These are phyloP conservation scores for Acer negundo DNA, from an alignment of 345 rosid genomes.

Conservation along the genomic window DNA sequence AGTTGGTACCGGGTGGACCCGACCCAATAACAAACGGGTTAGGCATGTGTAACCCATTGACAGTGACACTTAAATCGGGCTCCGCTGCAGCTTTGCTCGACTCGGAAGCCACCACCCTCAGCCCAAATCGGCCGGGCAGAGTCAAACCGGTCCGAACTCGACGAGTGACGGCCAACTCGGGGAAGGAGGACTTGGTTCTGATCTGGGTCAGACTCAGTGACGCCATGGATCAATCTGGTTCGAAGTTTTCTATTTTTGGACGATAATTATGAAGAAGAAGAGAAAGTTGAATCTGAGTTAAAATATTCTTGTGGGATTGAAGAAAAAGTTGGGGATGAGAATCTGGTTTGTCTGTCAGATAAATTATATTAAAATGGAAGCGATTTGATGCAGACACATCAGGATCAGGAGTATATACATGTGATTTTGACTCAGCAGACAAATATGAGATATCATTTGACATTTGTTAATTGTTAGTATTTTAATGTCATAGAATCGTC, in stretches of 20 bases:
- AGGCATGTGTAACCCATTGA: conserved; percentile 85
- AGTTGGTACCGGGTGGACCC: conserved; percentile 98
- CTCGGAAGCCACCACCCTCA: conserved; percentile 49
- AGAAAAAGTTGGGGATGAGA: background rate
- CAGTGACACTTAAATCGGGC: conserved; percentile 87
- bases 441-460: too few relatives aligned
- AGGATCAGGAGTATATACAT: too few relatives aligned
- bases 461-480: too few relatives aligned
- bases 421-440: too few relatives aligned
- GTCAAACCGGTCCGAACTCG: conserved; percentile 15
- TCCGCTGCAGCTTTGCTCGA: conserved; percentile 27
- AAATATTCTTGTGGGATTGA: conserved; percentile 9
- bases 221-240: conserved; percentile 43
- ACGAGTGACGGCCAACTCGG: conserved; percentile 34
- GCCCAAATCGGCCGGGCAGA: conserved; percentile 45
- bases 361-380: background rate
- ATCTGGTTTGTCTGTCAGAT: background rate
- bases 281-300: conserved; percentile 26
- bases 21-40: conserved; percentile 97
- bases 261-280: background rate
- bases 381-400: background rate
- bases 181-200: conserved; percentile 32
- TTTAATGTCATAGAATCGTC: too few relatives aligned
- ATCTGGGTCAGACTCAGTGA: conserved; percentile 54
- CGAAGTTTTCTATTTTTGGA: background rate